phyloP scores from a whole-genome alignment of 352 stramenopile genomes.

The Globisporangium carolinianum region DNA sequence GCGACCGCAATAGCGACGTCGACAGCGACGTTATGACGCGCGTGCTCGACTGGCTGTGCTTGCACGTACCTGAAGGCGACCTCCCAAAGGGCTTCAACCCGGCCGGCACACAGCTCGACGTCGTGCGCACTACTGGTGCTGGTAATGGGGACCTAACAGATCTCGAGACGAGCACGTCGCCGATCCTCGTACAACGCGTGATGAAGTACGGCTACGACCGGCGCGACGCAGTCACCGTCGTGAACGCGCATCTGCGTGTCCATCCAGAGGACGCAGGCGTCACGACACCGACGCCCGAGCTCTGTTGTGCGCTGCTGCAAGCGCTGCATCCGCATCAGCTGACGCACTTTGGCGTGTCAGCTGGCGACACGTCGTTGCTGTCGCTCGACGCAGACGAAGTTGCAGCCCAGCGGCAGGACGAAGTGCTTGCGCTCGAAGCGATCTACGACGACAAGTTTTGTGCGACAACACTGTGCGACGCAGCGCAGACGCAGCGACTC shows the following conservation, averaged over 20 bases:
- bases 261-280: slow-evolving; percentile 12
- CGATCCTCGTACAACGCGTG: slow-evolving; percentile 56
- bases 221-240: slow-evolving; percentile 33
- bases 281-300: slow-evolving; percentile 29
- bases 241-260: slow-evolving; percentile 31
- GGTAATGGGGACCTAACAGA: neutral
- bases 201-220: slow-evolving; percentile 79
- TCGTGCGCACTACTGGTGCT: slow-evolving; percentile 30
- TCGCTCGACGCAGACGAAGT: slow-evolving; percentile 34
- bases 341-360: slow-evolving; percentile 23
- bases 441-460: slow-evolving; percentile 78
- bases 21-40: slow-evolving; percentile 29
- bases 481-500: slow-evolving; percentile 27
- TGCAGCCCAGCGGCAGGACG: slow-evolving; percentile 48
- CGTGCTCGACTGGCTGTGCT: slow-evolving; percentile 76
- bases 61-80: slow-evolving; percentile 68
- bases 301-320: slow-evolving; percentile 32
- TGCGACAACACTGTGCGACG: slow-evolving; percentile 19
- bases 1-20: slow-evolving; percentile 17
- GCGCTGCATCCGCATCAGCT: slow-evolving; percentile 39
- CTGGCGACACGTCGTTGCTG: neutral
- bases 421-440: slow-evolving; percentile 71
- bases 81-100: slow-evolving; percentile 84
- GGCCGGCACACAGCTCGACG: slow-evolving; percentile 86
- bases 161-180: slow-evolving; percentile 5